phyloP scores from a whole-genome alignment of 1,284 basidiomycete genomes.

The Albatrellus sp. region DNA sequence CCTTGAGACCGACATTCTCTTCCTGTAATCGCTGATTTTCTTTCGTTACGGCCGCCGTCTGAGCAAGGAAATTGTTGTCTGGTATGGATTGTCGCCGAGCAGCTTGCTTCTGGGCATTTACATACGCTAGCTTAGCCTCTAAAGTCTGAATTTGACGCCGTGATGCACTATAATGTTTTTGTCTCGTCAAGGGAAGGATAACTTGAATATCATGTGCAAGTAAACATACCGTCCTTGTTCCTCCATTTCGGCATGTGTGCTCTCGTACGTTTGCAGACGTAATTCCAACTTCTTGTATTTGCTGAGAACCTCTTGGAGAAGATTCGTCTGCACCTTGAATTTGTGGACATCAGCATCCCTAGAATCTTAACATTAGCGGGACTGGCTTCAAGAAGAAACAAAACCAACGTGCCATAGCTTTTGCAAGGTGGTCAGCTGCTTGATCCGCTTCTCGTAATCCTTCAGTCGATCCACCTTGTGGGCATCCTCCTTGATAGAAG shows the following conservation, averaged over 20 bases:
- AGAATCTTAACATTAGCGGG: neutral
- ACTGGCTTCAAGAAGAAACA: neutral
- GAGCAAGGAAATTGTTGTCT: slow-evolving; percentile 26
- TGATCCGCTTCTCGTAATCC: slow-evolving; percentile 65
- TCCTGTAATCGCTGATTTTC: slow-evolving; percentile 38
- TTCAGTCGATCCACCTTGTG: slow-evolving; percentile 61
- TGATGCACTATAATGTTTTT: slow-evolving; percentile 26
- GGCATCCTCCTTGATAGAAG: slow-evolving; percentile 54
- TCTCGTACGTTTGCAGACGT: slow-evolving; percentile 42
- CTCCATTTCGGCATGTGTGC: slow-evolving; percentile 36
- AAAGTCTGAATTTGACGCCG: slow-evolving; percentile 46
- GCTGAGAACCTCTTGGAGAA: slow-evolving; percentile 41
- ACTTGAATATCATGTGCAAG: neutral
- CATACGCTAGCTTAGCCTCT: slow-evolving; percentile 34
- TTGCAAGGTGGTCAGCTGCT: slow-evolving; percentile 58
- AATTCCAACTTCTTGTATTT: slow-evolving; percentile 53
- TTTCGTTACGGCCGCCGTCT: slow-evolving; percentile 30
- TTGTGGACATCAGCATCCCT: slow-evolving; percentile 67
- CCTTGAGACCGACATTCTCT: slow-evolving; percentile 45
- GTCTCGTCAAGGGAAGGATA: neutral
- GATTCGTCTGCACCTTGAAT: slow-evolving; percentile 50
- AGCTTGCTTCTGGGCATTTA: slow-evolving; percentile 22
- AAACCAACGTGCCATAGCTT: slow-evolving; percentile 46
- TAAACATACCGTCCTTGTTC: slow-evolving; percentile 37
- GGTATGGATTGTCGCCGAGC: slow-evolving; percentile 19